These are phyloP conservation scores for Lobosporangium transversale DNA, from an alignment of 192 early-diverging fungal species.

Conservation along the genomic window DNA sequence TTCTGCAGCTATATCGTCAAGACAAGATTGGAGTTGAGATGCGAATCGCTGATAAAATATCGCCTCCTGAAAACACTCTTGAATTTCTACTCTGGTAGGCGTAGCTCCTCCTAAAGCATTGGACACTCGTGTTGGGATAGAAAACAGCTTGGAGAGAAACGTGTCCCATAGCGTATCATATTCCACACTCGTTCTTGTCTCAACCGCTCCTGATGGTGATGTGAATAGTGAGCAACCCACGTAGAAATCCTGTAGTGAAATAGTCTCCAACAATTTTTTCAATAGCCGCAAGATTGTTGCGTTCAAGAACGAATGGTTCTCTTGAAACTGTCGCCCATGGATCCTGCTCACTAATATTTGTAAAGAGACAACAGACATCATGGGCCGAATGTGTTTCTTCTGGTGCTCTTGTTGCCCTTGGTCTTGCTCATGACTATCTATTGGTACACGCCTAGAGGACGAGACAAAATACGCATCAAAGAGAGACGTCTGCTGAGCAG, in stretches of 20 bases:
- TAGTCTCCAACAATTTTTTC: constrained; percentile 1
- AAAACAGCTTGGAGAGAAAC: constrained; percentile 32
- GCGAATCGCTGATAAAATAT: constrained; percentile 23
- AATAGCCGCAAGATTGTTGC: constrained; percentile 33
- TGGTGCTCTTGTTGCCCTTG: neutral
- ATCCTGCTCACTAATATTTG: constrained; percentile 30
- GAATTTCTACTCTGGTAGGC: neutral
- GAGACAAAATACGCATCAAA: constrained; percentile 42
- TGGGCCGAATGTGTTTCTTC: neutral
- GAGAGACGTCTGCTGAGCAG: constrained; percentile 15
- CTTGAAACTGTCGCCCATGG: constrained; percentile 16
- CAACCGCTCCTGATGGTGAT: neutral
- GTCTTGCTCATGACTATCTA: neutral
- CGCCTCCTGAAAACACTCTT: constrained; percentile 29
- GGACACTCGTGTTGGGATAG: constrained; percentile 32
- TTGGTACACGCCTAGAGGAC: neutral
- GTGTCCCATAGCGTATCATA: constrained; percentile 19
- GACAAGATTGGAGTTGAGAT: constrained; percentile 12
- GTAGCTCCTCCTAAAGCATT: constrained; percentile 19
- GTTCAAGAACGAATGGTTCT: constrained; percentile 45
- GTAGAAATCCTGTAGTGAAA: constrained; percentile 19
- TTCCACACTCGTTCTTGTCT: neutral
- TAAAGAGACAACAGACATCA: constrained; percentile 16
- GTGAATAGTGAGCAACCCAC: neutral
- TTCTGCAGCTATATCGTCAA: neutral